These are phyloP conservation scores for Malus hybrid DNA, from an alignment of 331 rosid genomes.

Conservation along the genomic window DNA sequence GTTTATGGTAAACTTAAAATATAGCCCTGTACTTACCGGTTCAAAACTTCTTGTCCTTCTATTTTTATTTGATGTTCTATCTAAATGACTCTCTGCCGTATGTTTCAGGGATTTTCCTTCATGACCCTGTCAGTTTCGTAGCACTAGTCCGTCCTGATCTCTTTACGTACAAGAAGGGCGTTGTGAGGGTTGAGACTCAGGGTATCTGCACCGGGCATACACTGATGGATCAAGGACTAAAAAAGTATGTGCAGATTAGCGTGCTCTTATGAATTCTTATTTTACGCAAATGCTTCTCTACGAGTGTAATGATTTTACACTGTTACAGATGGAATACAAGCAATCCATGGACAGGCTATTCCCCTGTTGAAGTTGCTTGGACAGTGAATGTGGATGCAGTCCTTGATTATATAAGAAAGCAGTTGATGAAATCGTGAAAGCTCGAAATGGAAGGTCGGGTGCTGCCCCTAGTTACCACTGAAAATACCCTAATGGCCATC, in stretches of 20 bases:
- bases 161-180: slow-evolving; percentile 85
- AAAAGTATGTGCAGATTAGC: slow-evolving; percentile 41
- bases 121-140: slow-evolving; percentile 85
- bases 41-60: neutral
- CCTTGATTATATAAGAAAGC: slow-evolving; percentile 37
- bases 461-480: slow-evolving; percentile 10
- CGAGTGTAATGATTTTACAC: neutral
- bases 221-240: slow-evolving; percentile 93
- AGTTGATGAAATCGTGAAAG: slow-evolving; percentile 59
- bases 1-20: slow-evolving; percentile 43
- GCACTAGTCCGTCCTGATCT: slow-evolving; percentile 88
- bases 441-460: neutral
- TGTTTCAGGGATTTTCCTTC: slow-evolving; percentile 84
- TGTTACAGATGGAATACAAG: slow-evolving; percentile 68
- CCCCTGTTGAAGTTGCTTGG: slow-evolving; percentile 89
- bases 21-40: neutral
- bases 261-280: neutral
- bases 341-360: slow-evolving; percentile 86
- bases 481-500: neutral
- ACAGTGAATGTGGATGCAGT: slow-evolving; percentile 71
- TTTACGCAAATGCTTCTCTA: neutral
- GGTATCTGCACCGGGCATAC: slow-evolving; percentile 94
- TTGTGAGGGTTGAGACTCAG: slow-evolving; percentile 90
- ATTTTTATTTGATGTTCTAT: neutral
- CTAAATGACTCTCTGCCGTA: slow-evolving; percentile 5